Percentiles rank a stretch among this genome's conserved stretches.
Conservation (phyloP, 139 green algal genomes). For the Auxenochlorella pyrenoidosa region DNA sequence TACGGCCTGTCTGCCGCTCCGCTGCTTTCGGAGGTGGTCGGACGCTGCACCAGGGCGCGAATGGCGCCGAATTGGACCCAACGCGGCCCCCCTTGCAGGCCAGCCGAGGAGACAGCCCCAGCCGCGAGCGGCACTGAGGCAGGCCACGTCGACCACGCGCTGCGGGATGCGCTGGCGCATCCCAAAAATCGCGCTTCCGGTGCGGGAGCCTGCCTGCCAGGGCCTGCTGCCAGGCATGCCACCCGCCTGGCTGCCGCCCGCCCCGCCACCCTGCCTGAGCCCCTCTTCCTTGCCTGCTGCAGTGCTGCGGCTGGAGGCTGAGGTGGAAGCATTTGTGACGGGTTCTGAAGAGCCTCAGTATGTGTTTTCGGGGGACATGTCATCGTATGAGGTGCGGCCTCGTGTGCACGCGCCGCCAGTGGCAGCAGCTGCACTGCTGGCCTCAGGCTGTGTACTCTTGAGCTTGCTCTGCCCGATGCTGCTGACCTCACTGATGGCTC, state of each 20-base stretch:
- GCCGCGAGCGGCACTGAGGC: neutral
- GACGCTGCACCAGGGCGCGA: neutral
- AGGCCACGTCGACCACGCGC: conserved; percentile 38
- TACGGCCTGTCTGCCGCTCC: neutral
- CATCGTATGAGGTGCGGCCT: conserved; percentile 49
- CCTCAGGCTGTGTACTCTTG: neutral
- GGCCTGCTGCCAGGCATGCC: neutral
- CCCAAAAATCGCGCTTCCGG: conserved; percentile 40
- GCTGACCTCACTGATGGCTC: too few species aligned
- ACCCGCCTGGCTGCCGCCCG: neutral
- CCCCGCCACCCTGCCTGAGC: neutral
- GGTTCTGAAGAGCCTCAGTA: conserved; percentile 20
- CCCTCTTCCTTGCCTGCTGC: neutral
- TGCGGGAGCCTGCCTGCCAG: neutral
- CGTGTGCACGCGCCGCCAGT: neutral
- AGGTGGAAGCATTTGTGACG: conserved; percentile 55
- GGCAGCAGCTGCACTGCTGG: neutral
- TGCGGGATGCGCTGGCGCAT: conserved; percentile 42
- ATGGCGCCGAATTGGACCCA: neutral
- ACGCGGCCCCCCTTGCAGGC: neutral
- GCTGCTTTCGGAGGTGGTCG: neutral
- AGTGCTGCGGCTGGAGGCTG: conserved; percentile 55
- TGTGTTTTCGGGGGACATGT: conserved; percentile 46
- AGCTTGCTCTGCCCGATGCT: too few species aligned
- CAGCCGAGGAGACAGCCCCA: neutral